Conservation (phyloP, 345 rosid species). For the Toxicodendron radicans region DNA sequence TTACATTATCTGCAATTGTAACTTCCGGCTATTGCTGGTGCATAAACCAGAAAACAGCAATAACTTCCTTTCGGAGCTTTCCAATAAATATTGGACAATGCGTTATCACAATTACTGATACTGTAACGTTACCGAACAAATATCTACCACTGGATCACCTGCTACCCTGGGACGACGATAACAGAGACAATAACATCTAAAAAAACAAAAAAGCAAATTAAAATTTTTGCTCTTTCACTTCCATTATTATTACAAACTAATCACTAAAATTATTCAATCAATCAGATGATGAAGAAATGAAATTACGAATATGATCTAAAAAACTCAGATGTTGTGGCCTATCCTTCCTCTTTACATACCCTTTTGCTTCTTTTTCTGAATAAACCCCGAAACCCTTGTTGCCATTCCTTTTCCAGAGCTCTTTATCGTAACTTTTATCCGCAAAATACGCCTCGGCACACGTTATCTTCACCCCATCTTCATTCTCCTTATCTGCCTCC, state of each 20-base stretch:
- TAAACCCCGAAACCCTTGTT: constrained; percentile 45
- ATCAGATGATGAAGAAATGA: constrained; percentile 48
- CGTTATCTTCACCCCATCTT: background rate
- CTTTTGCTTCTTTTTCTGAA: constrained; percentile 64
- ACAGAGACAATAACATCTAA: no score
- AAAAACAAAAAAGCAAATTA: background rate
- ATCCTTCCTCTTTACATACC: constrained; percentile 68
- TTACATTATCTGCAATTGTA: constrained; percentile 65
- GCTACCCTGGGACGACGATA: no score
- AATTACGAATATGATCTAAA: constrained; percentile 65
- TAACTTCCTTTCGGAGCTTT: no score
- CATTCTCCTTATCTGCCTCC: background rate
- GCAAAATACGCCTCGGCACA: constrained; percentile 69
- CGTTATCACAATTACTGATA: no score
- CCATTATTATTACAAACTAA: background rate
- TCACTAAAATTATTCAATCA: constrained; percentile 4
- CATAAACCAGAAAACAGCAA: no score
- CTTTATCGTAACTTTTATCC: constrained; percentile 52
- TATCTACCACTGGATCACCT: no score
- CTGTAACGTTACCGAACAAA: no score
- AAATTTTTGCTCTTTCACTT: background rate
- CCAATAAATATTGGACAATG: no score
- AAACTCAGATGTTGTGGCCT: constrained; percentile 65
- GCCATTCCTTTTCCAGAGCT: constrained; percentile 62
- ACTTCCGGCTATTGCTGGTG: no score